A percentile compares a stretch with the other conserved stretches of the same genome.
Conservation (phyloP, 75 land plant species). For the Cupressus sempervirens region DNA sequence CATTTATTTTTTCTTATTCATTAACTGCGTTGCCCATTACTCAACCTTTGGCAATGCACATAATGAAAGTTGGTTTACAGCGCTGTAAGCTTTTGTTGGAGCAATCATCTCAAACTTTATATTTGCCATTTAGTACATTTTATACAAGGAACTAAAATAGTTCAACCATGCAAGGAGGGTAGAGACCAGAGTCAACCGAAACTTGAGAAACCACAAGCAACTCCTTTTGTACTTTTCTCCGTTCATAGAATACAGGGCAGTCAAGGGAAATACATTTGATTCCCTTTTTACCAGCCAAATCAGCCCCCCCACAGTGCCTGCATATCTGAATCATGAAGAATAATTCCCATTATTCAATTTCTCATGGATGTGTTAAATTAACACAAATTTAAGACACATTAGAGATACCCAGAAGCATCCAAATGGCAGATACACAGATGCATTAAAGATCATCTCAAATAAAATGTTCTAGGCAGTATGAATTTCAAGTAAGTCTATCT, state of each 20-base stretch:
- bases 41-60: not conserved
- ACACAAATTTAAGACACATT: conserved; percentile 9
- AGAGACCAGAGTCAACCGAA: conserved; percentile 45
- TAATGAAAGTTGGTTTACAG: not conserved
- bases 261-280: conserved; percentile 85
- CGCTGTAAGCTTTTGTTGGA: not conserved
- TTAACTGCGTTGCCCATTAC: not conserved
- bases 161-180: conserved; percentile 59
- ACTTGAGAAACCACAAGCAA: conserved; percentile 42
- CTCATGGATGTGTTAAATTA: conserved; percentile 3
- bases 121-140: not conserved
- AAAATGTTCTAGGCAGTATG: not conserved
- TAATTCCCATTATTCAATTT: not conserved
- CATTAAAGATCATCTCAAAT: not conserved
- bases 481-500: not conserved
- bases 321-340: conserved; percentile 57
- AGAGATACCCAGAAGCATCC: not conserved
- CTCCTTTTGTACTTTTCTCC: conserved; percentile 82
- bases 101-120: not conserved
- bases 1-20: not conserved
- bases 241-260: conserved; percentile 86
- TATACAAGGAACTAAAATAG: conserved; percentile 34
- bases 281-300: conserved; percentile 51
- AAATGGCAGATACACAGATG: not conserved
- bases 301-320: conserved; percentile 85